Evolutionary conservation across 2,329 filamentous ascomycete species (phyloP), one percentile per base, ranked within the genome.

Genomic region (Fusarium sp.): DNA sequence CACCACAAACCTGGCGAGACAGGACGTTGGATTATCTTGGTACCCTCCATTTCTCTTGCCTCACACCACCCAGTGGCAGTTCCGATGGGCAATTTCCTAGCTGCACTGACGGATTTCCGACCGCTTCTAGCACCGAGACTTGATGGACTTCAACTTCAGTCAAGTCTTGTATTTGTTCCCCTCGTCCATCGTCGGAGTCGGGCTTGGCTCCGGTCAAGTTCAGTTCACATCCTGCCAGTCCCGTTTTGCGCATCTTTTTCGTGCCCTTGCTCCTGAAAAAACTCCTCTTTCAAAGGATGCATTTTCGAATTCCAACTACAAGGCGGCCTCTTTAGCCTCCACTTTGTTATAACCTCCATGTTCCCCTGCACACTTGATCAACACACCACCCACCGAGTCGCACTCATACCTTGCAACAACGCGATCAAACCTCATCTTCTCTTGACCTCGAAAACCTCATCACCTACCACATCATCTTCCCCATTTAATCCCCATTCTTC

Each of bases 201-300:
- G 68, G 58, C 68, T 70, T 70, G 63, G 65, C 68, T 70, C 68
- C 68, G 67, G 68, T 61, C 65, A 41, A 70, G 58, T 68, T 70
- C 66, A 63, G 57, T 70, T 70, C 61, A 68, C 56, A 65, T 67
- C 51, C 64, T 70, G 56, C 67, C 67, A 63, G 66, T 70, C 64
- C 66, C 67, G 61, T 68, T 70, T 68, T 59, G 56, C 63, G 65
- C 67, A 67, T 70, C 66, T 68, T 68, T 70, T 70, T 54, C 55
- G 63, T 55, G 65, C 58, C 68, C 66, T 69, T 57, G 53, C 62
- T 63, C 52, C 55, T 60, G 15, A 25, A 63, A 68, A 70, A 70
- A 63, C 55, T 58, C 68, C 69, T 29, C 64, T 54, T 50, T 55
- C 43, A 50, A 56, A 62, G 56, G 63, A 69, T 69, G 68, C 44